Base-by-base conservation (phyloP, 208 protist species). In the Herpetomonas muscarum region DNA sequence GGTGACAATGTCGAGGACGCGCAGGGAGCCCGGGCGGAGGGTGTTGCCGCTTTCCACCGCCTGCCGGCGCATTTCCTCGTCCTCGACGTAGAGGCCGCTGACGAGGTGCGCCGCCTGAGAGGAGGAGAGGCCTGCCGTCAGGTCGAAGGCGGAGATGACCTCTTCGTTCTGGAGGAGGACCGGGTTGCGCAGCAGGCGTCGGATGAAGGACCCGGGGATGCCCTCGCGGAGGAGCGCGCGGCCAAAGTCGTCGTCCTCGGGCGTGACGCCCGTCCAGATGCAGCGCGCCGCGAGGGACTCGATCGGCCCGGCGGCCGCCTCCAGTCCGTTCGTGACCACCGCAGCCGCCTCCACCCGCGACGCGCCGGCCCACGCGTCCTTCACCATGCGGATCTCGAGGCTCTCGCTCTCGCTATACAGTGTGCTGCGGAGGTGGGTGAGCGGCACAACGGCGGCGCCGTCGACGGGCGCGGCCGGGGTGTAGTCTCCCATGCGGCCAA, bases 241-340 rank as follows among this genome's bases (percentile, higher is more conserved):
- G 15, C 68, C 87, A 70, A 79, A 89, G 3, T 61, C 66, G 60
- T 93, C 83, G n/a, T 77, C 62, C n/a, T 59, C 56, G n/a, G 90
- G 37, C 5, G 64, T 39, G 1, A 56, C 45, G 42, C 74, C 42
- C 49, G 81, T 66, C 91, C 91, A 97, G 39, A 79, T 56, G 50
- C 64, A 58, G 25, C 88, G 88, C 46, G 72, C 75, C 6, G 77
- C 74, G 42, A 94, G 53, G 15, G 69, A 76, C 70, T 95, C 87
- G 26, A 97, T 61, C 13, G 91, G 83, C 17, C 77, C 75, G 17
- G 68, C 75, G 15, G 70, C 31, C 15, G 69, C 59, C 12, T 90
- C 73, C 9, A 92, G 46, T 19, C 77, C 75, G 55, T 87, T 77
- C 30, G 70, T 36, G 47, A 55, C 61, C 3, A 78, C 46, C 37